Base-by-base conservation (phyloP, 148 eudicot genomes). In the Chenopodium berlandieri region DNA sequence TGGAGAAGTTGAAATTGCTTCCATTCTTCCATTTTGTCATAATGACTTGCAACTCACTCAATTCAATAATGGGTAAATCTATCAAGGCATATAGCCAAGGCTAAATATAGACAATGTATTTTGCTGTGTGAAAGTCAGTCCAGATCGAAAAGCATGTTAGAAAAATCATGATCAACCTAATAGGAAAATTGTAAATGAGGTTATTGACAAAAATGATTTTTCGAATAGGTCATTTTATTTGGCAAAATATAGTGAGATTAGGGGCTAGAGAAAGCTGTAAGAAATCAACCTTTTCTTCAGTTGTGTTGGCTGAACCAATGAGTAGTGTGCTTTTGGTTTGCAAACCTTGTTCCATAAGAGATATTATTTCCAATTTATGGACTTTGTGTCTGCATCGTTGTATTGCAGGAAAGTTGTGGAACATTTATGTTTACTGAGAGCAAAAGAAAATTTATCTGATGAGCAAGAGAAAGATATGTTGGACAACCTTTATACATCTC, bases 381-480 rank as follows among this genome's bases (percentile, higher is more conserved):
- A 23, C 64, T 83, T 65, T 19, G 64, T 66, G 68, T 40, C 60
- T 81, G 65, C 37, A 3, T 81, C 76, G 48, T 63, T 81, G 40
- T 79, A 23, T 84, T 84, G 82, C 94, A 94, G 98, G 76, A 88
- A 92, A 87, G 88, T 94, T 66, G 92, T 94, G 80, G 98, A 94
- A 84, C 98, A 94, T 85, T 77, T 94, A 81, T 90, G 91, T 79
- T 86, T 94, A 81, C 75, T 94, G 76, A 94, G 92, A 90, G 98
- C 94, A 10, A 94, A 88, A 71, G 89, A 86, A 37, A 89, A 87
- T 84, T 70, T 92, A 47, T 88, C 94, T n/a, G 95, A 94, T 65
- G 89, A 91, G 87, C 89, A 90, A 85, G 98, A 91, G 88, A 92
- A 94, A 68, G 89, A 92, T 77, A 92, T 94, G 98, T 84, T 94